Base-by-base conservation (phyloP, 1,284 basidiomycete species). In the Trametes sp. region DNA sequence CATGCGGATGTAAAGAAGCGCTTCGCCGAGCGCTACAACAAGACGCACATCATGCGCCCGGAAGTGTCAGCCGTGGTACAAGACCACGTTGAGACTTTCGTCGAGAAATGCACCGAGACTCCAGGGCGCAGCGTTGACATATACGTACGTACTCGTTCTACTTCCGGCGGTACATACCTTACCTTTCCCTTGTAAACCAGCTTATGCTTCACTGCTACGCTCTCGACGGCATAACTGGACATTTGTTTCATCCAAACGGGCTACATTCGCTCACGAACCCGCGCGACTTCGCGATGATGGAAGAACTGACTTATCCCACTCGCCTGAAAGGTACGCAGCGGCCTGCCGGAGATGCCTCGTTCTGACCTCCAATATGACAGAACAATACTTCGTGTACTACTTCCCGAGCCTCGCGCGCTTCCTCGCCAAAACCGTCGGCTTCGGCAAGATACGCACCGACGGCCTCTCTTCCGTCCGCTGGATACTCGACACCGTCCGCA, bases 11-110 rank as follows among this genome's bases (percentile, higher is more conserved):
- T 50, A 16, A 72, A 70, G 62, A 70, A 65, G 50, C 62, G 63
- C 4, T 69, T 72, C 45, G 64, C 69, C 2, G 71, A 71, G 28
- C 64, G 69, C n/a, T 72, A 72, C 55, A 68, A 59, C 62, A 72
- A 70, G 53, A 51, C 48, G 11, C 61, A 64, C 41, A 57, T 72
- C 42, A 69, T 67, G 66, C 66, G 64, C 33, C 65, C 69, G 1
- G 65, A 69, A 13, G 59, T 64, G n/a, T 29, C 57, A 0, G 60
- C 54, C 21, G 60, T 63, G 1, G 58, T 72, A n/a, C 60, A 66
- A 45, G 67, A 70, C 21, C 66, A 61, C 11, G 71, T 61, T 3
- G 58, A 61, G 4, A 44, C 60, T 1, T 71, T 72, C 24, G 50
- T 69, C 1, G 41, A 38, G 2, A 62, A 58, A 54, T 64, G 64